These are phyloP conservation scores for Oryza nivara DNA, from an alignment of 176 grass and related monocot species.

Conservation along the genomic window DNA sequence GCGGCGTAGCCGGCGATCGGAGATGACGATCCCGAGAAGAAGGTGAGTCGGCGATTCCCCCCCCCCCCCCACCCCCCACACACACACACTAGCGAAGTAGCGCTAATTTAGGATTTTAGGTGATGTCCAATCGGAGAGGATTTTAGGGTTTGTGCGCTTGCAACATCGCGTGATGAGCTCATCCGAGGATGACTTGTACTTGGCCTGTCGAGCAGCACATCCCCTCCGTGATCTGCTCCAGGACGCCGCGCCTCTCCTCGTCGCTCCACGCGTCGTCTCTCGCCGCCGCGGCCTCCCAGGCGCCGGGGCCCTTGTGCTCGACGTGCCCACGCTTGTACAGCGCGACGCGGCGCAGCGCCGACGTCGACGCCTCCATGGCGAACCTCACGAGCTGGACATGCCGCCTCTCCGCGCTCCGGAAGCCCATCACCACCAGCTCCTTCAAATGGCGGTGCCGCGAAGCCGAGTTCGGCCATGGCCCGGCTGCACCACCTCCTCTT, in stretches of 20 bases:
- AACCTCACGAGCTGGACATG: not conserved
- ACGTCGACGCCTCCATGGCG: not conserved
- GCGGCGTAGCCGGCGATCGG: too few relatives aligned
- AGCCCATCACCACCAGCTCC: not conserved
- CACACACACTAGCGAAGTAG: too few relatives aligned
- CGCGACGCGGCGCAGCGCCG: not conserved
- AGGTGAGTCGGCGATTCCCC: too few relatives aligned
- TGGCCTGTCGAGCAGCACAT: not conserved
- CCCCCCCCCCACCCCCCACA: too few relatives aligned
- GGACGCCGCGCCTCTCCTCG: not conserved
- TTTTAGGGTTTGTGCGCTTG: too few relatives aligned
- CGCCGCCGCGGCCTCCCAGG: not conserved
- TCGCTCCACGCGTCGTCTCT: not conserved
- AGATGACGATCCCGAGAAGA: too few relatives aligned
- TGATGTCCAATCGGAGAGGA: too few relatives aligned
- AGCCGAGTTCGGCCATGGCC: not conserved
- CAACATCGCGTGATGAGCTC: not conserved
- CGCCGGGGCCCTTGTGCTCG: too few relatives aligned
- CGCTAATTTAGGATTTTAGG: too few relatives aligned
- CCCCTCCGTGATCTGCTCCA: not conserved
- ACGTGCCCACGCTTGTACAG: not conserved
- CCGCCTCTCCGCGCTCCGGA: not conserved
- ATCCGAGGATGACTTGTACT: not conserved
- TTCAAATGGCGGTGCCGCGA: not conserved
- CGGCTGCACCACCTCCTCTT: too few relatives aligned